These are phyloP conservation scores for Panaeolus papilionaceus DNA, from an alignment of 768 basidiomycete species.

Conservation along the genomic window DNA sequence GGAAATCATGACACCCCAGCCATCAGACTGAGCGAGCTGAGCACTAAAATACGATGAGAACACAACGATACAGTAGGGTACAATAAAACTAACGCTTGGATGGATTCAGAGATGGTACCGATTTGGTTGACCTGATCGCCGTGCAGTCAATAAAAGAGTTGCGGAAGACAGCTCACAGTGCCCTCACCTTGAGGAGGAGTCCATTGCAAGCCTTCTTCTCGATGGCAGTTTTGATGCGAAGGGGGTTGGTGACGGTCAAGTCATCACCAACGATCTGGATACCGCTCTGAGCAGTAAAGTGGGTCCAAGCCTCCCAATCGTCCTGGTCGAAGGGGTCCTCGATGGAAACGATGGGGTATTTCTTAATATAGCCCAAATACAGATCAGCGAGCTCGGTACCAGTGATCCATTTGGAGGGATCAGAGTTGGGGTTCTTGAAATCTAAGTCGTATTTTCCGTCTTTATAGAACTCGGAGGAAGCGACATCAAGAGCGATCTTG, in stretches of 20 bases:
- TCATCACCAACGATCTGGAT: slow-evolving; percentile 97
- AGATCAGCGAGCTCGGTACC: slow-evolving; percentile 92
- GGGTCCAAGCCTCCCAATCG: slow-evolving; percentile 98
- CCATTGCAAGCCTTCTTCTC: slow-evolving; percentile 99
- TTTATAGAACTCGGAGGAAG: slow-evolving; percentile 99
- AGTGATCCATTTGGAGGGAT: slow-evolving; percentile 94
- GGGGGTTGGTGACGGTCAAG: slow-evolving; percentile 96
- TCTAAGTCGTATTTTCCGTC: slow-evolving; percentile 99
- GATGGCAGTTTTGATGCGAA: slow-evolving; percentile 97
- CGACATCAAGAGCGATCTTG: slow-evolving; percentile 98
- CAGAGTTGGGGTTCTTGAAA: slow-evolving; percentile 99
- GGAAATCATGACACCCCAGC: slow-evolving; percentile 99
- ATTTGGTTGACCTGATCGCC: slow-evolving; percentile 88
- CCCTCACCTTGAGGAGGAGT: slow-evolving; percentile 85
- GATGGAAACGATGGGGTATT: slow-evolving; percentile 95
- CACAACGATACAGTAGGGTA: slow-evolving; percentile 8
- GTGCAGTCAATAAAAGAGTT: not conserved
- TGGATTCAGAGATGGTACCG: slow-evolving; percentile 98
- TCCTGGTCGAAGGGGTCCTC: slow-evolving; percentile 99
- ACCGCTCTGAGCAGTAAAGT: slow-evolving; percentile 80
- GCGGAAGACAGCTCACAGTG: slow-evolving; percentile 4
- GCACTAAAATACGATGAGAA: slow-evolving; percentile 56
- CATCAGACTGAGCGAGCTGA: slow-evolving; percentile 93
- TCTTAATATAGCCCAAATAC: slow-evolving; percentile 84
- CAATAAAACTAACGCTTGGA: slow-evolving; percentile 82